A percentile compares a stretch with the other conserved stretches of the same genome.
Conservation (phyloP, 306 rosid species). For the Heteromeles arbutifolia region DNA sequence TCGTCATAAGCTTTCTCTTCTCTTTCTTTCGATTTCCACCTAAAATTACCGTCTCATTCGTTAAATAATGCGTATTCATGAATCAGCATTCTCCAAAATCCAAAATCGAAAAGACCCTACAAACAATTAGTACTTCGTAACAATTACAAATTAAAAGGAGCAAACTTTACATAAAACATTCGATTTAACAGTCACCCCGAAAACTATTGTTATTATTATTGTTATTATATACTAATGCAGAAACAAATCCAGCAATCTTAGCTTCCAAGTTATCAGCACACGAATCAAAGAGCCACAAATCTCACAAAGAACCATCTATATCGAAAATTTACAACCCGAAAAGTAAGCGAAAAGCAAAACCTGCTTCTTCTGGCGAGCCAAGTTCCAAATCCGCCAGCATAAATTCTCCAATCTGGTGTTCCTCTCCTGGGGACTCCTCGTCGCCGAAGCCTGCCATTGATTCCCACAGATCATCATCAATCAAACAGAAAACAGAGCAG, state of each 20-base stretch:
- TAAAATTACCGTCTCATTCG: not conserved
- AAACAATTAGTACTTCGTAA: not conserved
- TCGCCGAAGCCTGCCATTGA: slow-evolving; percentile 70
- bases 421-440: slow-evolving; percentile 96
- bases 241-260: not conserved
- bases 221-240: not conserved
- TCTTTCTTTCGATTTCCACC: not conserved
- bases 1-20: not conserved
- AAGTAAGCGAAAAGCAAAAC: slow-evolving; percentile 16
- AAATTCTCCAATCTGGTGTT: slow-evolving; percentile 94
- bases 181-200: not conserved
- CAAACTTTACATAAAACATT: not conserved
- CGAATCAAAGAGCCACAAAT: not conserved
- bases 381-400: slow-evolving; percentile 99
- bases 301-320: not conserved
- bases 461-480: not conserved
- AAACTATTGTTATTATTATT: not conserved
- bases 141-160: not conserved
- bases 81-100: not conserved
- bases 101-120: not conserved
- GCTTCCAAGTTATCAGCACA: not conserved
- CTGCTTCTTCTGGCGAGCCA: slow-evolving; percentile 98
- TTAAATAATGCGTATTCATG: not conserved
- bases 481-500: not conserved
- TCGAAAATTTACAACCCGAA: not conserved